A percentile compares a stretch with the other conserved stretches of the same genome.
Evolutionary conservation across 1,284 basidiomycete genomes (phyloP).

Genomic region (Boletellus sp.): DNA sequence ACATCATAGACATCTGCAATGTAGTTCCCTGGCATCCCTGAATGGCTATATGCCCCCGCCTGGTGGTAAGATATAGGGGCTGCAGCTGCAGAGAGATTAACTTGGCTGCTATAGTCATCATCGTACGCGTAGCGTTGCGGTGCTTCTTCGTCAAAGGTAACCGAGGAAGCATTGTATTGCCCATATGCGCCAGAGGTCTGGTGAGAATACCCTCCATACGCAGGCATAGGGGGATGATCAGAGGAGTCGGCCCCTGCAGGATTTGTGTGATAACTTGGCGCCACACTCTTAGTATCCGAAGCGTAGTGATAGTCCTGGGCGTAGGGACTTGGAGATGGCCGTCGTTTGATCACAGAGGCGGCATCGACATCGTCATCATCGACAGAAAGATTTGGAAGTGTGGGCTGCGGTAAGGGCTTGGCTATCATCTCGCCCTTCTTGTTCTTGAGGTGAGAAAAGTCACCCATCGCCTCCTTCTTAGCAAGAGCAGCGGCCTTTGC

Average conservation of each 20-base stretch:
- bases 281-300: slow-evolving; percentile 34
- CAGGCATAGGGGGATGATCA: slow-evolving; percentile 71
- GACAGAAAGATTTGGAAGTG: slow-evolving; percentile 86
- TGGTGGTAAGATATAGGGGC: slow-evolving; percentile 51
- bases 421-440: slow-evolving; percentile 85
- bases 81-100: slow-evolving; percentile 51
- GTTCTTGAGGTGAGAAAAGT: slow-evolving; percentile 90
- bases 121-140: slow-evolving; percentile 45
- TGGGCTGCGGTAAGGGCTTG: slow-evolving; percentile 90
- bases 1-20: slow-evolving; percentile 44
- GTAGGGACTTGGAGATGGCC: slow-evolving; percentile 51
- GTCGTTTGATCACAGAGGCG: slow-evolving; percentile 56
- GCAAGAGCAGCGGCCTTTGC: slow-evolving; percentile 81
- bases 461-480: slow-evolving; percentile 86
- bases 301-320: slow-evolving; percentile 56
- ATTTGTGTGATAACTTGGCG: slow-evolving; percentile 34
- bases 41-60: slow-evolving; percentile 19
- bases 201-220: slow-evolving; percentile 54
- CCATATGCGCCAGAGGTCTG: slow-evolving; percentile 46
- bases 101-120: slow-evolving; percentile 61
- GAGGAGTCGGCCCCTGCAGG: slow-evolving; percentile 44
- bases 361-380: slow-evolving; percentile 74
- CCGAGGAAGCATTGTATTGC: slow-evolving; percentile 55
- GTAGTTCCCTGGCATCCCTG: slow-evolving; percentile 35
- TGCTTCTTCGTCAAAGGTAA: slow-evolving; percentile 51